Percentiles rank a stretch among this genome's conserved stretches.
These are phyloP conservation scores for Fusarium chaquense DNA, from an alignment of 2,329 filamentous ascomycete species.

Conservation along the genomic window DNA sequence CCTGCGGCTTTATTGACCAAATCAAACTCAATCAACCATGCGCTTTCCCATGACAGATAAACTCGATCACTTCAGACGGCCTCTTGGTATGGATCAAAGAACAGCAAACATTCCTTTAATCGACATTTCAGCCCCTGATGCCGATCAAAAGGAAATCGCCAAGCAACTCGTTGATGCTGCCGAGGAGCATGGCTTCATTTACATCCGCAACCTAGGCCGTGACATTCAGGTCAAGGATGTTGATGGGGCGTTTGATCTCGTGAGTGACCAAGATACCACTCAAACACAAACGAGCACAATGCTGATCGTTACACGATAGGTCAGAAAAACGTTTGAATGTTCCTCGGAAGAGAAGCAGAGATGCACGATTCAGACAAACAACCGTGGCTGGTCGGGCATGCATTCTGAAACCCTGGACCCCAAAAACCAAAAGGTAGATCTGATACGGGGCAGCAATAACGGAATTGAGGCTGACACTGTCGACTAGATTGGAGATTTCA, in stretches of 20 bases:
- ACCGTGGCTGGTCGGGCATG: slow-evolving; percentile 90
- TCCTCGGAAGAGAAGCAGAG: slow-evolving; percentile 77
- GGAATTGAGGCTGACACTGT: not conserved
- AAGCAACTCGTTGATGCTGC: slow-evolving; percentile 83
- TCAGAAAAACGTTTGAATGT: slow-evolving; percentile 76
- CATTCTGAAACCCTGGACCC: slow-evolving; percentile 90
- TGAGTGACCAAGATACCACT: slow-evolving; percentile 54
- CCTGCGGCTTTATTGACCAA: not conserved
- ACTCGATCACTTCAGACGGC: not conserved
- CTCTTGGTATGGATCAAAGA: slow-evolving; percentile 35
- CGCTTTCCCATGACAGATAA: slow-evolving; percentile 9
- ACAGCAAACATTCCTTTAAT: slow-evolving; percentile 79
- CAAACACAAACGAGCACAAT: not conserved
- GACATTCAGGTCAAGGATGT: slow-evolving; percentile 76
- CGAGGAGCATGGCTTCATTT: slow-evolving; percentile 87
- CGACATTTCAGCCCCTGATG: slow-evolving; percentile 68
- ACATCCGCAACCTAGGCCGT: slow-evolving; percentile 79
- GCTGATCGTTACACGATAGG: slow-evolving; percentile 55
- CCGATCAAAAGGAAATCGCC: slow-evolving; percentile 68
- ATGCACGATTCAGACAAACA: slow-evolving; percentile 82
- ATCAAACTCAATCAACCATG: slow-evolving; percentile 6
- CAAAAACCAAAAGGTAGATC: slow-evolving; percentile 77
- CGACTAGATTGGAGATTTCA: slow-evolving; percentile 80
- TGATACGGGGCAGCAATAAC: not conserved
- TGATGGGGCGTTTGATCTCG: slow-evolving; percentile 78